Conservation (phyloP, 108 stramenopile genomes). For the Stephanodiscus minutulus region DNA sequence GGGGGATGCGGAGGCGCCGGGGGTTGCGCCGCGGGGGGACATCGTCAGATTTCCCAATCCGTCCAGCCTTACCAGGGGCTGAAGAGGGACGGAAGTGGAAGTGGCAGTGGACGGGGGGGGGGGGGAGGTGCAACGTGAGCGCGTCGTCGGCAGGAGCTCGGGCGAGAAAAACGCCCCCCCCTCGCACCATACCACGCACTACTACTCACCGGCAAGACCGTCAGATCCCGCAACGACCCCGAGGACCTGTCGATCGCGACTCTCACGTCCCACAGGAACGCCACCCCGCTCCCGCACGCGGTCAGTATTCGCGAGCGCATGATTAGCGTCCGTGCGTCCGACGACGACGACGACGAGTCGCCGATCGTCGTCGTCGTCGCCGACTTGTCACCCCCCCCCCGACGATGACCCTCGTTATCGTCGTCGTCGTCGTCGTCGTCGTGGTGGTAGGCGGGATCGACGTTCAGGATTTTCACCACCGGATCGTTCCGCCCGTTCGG, state of each 20-base stretch:
- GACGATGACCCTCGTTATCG: not conserved
- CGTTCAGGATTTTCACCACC: slow-evolving; percentile 53
- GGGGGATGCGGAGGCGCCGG: not conserved
- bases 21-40: slow-evolving; percentile 38
- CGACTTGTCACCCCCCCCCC: slow-evolving; percentile 9
- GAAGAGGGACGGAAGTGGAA: too few species aligned
- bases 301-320: slow-evolving; percentile 45
- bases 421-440: not conserved
- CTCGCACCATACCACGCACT: too few species aligned
- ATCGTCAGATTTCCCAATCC: slow-evolving; percentile 46
- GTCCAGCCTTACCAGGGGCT: slow-evolving; percentile 55
- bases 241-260: slow-evolving; percentile 27
- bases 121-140: not conserved
- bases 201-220: slow-evolving; percentile 38
- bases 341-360: not conserved
- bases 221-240: slow-evolving; percentile 34
- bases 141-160: not conserved
- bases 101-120: too few species aligned
- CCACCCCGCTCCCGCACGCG: slow-evolving; percentile 60
- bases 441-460: slow-evolving; percentile 43
- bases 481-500: slow-evolving; percentile 55
- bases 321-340: not conserved
- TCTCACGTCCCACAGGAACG: slow-evolving; percentile 58
- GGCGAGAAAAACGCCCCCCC: too few species aligned
- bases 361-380: not conserved